phyloP scores from a whole-genome alignment of 2,329 filamentous ascomycete genomes.

The Talaromyces sp. region DNA sequence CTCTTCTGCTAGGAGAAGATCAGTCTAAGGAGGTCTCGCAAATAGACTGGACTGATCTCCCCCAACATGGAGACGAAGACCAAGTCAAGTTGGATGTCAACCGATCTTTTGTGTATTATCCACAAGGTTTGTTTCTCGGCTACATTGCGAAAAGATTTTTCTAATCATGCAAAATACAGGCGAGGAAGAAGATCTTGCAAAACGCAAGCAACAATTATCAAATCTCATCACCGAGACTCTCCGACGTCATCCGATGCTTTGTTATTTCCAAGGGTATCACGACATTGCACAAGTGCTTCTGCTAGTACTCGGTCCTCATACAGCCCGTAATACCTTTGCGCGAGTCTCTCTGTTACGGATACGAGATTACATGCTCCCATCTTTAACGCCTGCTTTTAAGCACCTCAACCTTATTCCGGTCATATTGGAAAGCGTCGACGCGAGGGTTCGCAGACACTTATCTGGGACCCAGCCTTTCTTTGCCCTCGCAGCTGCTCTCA shows the following conservation, averaged over 20 bases:
- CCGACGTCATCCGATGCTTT: slow-evolving; percentile 74
- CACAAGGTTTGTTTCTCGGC: slow-evolving; percentile 57
- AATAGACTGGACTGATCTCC: slow-evolving; percentile 57
- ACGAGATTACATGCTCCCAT: slow-evolving; percentile 95
- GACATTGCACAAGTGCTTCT: slow-evolving; percentile 96
- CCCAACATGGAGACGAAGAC: slow-evolving; percentile 78
- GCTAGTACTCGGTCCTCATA: slow-evolving; percentile 66
- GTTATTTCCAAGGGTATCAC: slow-evolving; percentile 98
- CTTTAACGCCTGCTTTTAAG: slow-evolving; percentile 70
- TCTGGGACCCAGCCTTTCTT: slow-evolving; percentile 80
- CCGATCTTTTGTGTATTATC: slow-evolving; percentile 96
- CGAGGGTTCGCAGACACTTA: slow-evolving; percentile 69
- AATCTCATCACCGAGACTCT: slow-evolving; percentile 76
- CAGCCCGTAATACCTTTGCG: slow-evolving; percentile 61
- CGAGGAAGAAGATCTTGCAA: slow-evolving; percentile 63
- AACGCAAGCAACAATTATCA: slow-evolving; percentile 71
- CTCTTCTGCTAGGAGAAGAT: slow-evolving; percentile 44
- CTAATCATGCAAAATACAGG: slow-evolving; percentile 42
- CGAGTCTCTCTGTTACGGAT: slow-evolving; percentile 88
- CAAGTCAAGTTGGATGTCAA: slow-evolving; percentile 92
- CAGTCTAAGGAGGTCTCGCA: slow-evolving; percentile 12
- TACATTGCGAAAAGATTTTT: slow-evolving; percentile 9
- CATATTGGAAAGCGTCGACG: slow-evolving; percentile 70
- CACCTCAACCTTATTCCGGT: slow-evolving; percentile 86
- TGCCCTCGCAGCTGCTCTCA: slow-evolving; percentile 86